Conservation (phyloP, 2,329 filamentous ascomycete species). For the Fusarium nurragi region DNA sequence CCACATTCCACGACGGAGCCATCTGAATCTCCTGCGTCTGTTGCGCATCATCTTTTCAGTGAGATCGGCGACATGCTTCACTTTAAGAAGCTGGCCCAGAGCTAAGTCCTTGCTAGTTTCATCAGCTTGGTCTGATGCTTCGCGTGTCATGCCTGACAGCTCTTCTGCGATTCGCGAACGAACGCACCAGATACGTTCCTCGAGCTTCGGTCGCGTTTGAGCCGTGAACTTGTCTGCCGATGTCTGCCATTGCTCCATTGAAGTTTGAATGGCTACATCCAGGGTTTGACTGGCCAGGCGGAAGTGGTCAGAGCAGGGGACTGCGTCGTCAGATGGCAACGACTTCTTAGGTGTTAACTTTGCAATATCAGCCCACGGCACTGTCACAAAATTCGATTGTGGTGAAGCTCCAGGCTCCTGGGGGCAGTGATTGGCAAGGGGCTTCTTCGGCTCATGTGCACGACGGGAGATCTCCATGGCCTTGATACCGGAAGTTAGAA, state of each 20-base stretch:
- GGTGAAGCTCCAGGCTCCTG: slow-evolving; percentile 35
- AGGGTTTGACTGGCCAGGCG: slow-evolving; percentile 63
- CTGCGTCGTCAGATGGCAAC: slow-evolving; percentile 47
- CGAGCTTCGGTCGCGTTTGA: slow-evolving; percentile 64
- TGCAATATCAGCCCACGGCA: slow-evolving; percentile 57
- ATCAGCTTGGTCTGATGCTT: slow-evolving; percentile 81
- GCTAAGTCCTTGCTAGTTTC: slow-evolving; percentile 79
- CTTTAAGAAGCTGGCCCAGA: slow-evolving; percentile 77
- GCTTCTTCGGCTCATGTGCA: slow-evolving; percentile 60
- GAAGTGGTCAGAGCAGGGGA: slow-evolving; percentile 58
- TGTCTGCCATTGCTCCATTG: slow-evolving; percentile 64
- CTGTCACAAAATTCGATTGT: slow-evolving; percentile 34
- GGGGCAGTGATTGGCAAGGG: slow-evolving; percentile 43
- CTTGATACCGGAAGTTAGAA: slow-evolving; percentile 89
- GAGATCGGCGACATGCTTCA: slow-evolving; percentile 82
- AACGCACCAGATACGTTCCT: slow-evolving; percentile 58
- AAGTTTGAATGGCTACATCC: slow-evolving; percentile 57
- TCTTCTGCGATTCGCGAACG: slow-evolving; percentile 61
- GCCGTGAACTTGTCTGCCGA: slow-evolving; percentile 68
- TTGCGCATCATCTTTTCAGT: slow-evolving; percentile 80
- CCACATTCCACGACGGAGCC: slow-evolving; percentile 80
- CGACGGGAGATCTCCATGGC: slow-evolving; percentile 80
- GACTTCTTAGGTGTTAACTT: slow-evolving; percentile 51
- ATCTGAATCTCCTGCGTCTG: slow-evolving; percentile 73
- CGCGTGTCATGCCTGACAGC: slow-evolving; percentile 68